Conservation (phyloP, 2,329 filamentous ascomycete genomes). For the Microsporum ferrugineum region DNA sequence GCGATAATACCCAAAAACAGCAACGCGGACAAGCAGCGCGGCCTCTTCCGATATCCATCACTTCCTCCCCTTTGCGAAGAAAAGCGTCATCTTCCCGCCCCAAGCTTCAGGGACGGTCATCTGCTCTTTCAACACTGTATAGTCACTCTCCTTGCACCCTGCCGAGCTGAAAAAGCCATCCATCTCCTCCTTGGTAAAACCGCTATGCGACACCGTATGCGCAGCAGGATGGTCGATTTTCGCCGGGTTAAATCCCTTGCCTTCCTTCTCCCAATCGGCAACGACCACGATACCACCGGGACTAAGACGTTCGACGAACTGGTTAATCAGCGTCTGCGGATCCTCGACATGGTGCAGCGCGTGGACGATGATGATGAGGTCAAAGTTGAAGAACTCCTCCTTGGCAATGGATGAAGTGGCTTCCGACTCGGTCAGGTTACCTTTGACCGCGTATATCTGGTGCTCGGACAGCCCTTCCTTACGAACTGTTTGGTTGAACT, state of each 20-base stretch:
- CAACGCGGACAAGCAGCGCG: too few species aligned
- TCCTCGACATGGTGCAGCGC: slow-evolving; percentile 15
- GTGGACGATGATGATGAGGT: slow-evolving; percentile 11
- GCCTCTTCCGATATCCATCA: background rate
- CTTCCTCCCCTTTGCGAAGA: slow-evolving; percentile 13
- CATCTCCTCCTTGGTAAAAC: slow-evolving; percentile 10
- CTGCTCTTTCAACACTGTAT: slow-evolving; percentile 10
- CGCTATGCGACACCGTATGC: slow-evolving; percentile 12
- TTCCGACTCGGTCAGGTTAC: slow-evolving; percentile 8
- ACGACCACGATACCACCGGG: slow-evolving; percentile 11
- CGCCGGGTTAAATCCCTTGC: background rate
- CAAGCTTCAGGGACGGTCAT: slow-evolving; percentile 5
- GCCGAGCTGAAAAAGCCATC: slow-evolving; percentile 7
- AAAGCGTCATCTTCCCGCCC: slow-evolving; percentile 8
- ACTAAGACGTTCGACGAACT: slow-evolving; percentile 10
- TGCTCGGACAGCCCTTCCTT: slow-evolving; percentile 4
- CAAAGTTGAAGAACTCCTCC: slow-evolving; percentile 13
- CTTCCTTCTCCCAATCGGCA: slow-evolving; percentile 10
- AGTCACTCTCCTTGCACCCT: slow-evolving; percentile 10
- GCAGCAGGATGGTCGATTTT: slow-evolving; percentile 1
- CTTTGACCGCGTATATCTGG: slow-evolving; percentile 11
- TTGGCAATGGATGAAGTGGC: background rate
- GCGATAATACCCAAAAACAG: too few species aligned
- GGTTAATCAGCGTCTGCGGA: slow-evolving; percentile 5
- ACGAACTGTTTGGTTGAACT: slow-evolving; percentile 11